Percentiles rank a stretch among this genome's conserved stretches.
Conservation (phyloP, 768 basidiomycete genomes). For the Grammothele lineata region DNA sequence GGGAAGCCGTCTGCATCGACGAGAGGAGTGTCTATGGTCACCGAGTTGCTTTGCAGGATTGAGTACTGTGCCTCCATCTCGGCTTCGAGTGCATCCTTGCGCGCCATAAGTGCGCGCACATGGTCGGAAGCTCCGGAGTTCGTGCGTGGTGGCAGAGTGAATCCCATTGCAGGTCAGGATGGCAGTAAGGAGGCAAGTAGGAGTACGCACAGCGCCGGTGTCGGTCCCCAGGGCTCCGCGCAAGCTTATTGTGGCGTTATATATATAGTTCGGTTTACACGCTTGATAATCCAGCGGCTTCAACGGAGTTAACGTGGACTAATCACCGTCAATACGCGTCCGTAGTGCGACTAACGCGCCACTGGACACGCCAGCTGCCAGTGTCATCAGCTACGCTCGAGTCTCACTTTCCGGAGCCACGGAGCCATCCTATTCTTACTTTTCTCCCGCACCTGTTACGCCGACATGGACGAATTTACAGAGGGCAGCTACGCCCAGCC, state of each 20-base stretch:
- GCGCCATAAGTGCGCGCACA: constrained; percentile 60
- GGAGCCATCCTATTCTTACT: no score
- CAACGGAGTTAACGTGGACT: no score
- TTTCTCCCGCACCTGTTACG: neutral
- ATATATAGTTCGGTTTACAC: no score
- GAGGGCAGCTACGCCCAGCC: constrained; percentile 3
- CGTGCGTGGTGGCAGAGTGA: constrained; percentile 40
- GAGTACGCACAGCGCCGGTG: no score
- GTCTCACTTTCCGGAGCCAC: no score
- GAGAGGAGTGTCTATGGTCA: constrained; percentile 67
- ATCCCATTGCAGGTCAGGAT: constrained; percentile 35
- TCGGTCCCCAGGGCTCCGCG: no score
- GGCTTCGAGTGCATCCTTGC: constrained; percentile 69
- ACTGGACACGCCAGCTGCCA: no score
- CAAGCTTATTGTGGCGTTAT: no score
- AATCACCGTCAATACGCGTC: no score
- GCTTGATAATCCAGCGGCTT: no score
- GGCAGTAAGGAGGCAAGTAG: neutral
- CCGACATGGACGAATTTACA: constrained; percentile 14
- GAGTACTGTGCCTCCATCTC: constrained; percentile 61
- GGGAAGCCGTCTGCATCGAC: constrained; percentile 90
- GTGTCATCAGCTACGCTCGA: no score
- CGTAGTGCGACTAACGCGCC: no score
- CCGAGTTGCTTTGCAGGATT: constrained; percentile 59
- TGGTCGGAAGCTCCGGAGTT: constrained; percentile 42